phyloP scores from a whole-genome alignment of 192 early-diverging fungal species.

The Chytriomyces hyalinus region DNA sequence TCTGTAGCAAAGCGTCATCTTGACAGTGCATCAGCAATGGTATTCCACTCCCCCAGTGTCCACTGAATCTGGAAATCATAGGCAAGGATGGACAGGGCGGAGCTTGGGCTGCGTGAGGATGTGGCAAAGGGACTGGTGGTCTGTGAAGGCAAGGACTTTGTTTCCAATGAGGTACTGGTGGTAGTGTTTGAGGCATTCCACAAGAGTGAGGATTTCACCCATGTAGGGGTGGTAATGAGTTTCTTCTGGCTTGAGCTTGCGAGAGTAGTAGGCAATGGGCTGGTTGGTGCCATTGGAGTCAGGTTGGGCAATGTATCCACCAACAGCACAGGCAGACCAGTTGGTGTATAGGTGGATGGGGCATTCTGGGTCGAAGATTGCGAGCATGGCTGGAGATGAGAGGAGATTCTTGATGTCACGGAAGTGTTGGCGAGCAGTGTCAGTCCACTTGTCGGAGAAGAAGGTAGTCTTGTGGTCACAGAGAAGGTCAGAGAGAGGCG shows the following conservation, averaged over 20 bases:
- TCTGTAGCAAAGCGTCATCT: no score
- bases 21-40: no score
- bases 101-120: no score
- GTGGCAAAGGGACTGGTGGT: no score
- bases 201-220: no score
- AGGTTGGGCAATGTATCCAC: constrained; percentile 18
- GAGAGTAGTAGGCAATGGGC: constrained; percentile 8
- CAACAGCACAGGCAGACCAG: constrained; percentile 13
- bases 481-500: constrained; percentile 29
- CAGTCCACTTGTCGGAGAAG: not conserved
- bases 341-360: constrained; percentile 14
- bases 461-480: not conserved
- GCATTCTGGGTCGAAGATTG: not conserved
- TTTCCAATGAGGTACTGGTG: no score
- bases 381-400: constrained; percentile 4
- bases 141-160: no score
- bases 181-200: no score
- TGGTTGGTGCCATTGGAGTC: not conserved
- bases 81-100: no score
- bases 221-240: no score
- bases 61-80: no score
- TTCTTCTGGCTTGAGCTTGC: constrained; percentile 9
- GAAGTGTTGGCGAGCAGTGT: not conserved
- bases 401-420: not conserved
- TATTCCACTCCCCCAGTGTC: no score